Evolutionary conservation across 2,329 filamentous ascomycete species (phyloP).

Genomic region (Paecilomyces sp.): DNA sequence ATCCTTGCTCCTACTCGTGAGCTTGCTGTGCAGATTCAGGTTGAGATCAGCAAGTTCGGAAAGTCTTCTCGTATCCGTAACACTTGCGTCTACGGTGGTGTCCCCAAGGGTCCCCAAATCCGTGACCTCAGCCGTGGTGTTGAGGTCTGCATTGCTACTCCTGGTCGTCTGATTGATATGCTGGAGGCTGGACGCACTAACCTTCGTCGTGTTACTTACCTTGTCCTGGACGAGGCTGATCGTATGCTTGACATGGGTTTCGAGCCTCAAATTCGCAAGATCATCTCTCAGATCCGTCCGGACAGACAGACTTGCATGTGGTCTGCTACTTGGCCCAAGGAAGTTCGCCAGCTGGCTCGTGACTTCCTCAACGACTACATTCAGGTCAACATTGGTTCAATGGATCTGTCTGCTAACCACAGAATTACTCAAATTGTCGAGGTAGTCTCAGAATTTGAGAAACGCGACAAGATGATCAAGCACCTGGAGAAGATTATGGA

Average conservation of each 20-base stretch:
- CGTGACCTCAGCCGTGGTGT: constrained; percentile 91
- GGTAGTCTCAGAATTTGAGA: constrained; percentile 92
- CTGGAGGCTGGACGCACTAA: constrained; percentile 97
- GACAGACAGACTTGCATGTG: constrained; percentile 99
- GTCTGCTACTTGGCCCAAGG: constrained; percentile 99
- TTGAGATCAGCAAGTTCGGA: constrained; percentile 97
- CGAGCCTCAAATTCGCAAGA: constrained; percentile 98
- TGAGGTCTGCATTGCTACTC: constrained; percentile 97
- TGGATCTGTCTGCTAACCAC: constrained; percentile 95
- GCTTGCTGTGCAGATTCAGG: constrained; percentile 95
- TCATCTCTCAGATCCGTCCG: constrained; percentile 92
- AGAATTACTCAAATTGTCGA: constrained; percentile 97
- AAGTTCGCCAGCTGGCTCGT: constrained; percentile 82
- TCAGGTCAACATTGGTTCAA: constrained; percentile 95
- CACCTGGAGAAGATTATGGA: constrained; percentile 98
- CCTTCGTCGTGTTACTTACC: constrained; percentile 92
- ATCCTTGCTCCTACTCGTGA: constrained; percentile 96
- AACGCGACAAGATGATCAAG: constrained; percentile 95
- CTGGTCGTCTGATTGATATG: constrained; percentile 97
- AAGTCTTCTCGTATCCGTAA: constrained; percentile 97
- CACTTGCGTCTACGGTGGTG: constrained; percentile 98
- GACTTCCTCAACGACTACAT: constrained; percentile 96
- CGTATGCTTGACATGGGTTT: constrained; percentile 99
- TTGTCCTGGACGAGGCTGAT: constrained; percentile 97
- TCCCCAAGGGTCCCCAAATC: constrained; percentile 95